Conservation (phyloP, 1,284 basidiomycete species). For the Cerrena zonata region DNA sequence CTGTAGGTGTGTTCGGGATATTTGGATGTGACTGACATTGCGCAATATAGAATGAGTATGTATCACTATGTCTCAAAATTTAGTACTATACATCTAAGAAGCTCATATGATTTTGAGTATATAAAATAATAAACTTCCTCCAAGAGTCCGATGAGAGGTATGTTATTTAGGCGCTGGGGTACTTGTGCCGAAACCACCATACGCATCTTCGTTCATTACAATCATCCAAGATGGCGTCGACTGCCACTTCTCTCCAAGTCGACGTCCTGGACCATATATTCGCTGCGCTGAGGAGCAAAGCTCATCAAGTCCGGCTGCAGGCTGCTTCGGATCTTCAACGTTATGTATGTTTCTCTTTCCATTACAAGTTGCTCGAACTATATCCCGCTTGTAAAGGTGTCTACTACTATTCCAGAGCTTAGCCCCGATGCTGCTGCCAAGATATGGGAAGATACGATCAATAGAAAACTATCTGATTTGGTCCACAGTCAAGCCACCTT, state of each 20-base stretch:
- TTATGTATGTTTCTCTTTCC: constrained; percentile 47
- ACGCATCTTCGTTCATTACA: not conserved
- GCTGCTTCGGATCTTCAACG: constrained; percentile 63
- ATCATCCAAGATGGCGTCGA: constrained; percentile 46
- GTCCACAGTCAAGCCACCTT: constrained; percentile 72
- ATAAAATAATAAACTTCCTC: no score
- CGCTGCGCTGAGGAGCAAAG: constrained; percentile 56
- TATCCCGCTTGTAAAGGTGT: constrained; percentile 43
- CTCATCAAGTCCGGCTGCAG: constrained; percentile 54
- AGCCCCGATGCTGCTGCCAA: constrained; percentile 70
- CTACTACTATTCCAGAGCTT: constrained; percentile 67
- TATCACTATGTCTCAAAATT: no score
- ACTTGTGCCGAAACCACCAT: no score
- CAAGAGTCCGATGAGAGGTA: no score
- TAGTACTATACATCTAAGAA: no score
- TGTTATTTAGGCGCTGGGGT: no score
- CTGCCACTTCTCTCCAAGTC: constrained; percentile 45
- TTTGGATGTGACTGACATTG: no score
- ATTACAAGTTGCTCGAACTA: constrained; percentile 11
- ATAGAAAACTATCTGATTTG: constrained; percentile 72
- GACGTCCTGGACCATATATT: constrained; percentile 65
- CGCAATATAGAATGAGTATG: no score
- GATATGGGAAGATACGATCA: constrained; percentile 79
- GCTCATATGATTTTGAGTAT: no score
- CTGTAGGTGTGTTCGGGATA: no score